Conservation (phyloP, 2,329 filamentous ascomycete species). For the Chrysoporthe cubensis region DNA sequence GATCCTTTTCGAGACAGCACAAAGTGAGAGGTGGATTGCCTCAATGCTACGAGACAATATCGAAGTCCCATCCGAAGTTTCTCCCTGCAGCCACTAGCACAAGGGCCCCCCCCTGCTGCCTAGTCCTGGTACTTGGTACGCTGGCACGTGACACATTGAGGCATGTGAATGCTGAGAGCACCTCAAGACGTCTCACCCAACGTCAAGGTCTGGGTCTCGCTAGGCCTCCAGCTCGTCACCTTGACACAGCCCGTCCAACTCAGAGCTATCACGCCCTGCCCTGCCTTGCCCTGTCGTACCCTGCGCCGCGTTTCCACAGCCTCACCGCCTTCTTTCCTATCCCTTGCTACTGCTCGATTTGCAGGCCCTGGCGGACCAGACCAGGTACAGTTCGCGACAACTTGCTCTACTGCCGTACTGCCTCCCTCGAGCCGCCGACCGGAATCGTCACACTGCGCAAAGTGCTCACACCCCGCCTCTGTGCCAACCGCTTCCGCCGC, state of each 20-base stretch:
- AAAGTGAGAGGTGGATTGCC: too few species aligned
- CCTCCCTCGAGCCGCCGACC: neutral
- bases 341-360: too few species aligned
- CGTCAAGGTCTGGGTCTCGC: neutral
- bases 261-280: neutral
- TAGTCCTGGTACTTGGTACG: neutral
- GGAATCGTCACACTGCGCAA: neutral
- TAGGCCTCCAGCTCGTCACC: neutral
- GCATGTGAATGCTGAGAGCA: neutral
- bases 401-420: neutral
- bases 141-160: neutral
- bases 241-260: neutral
- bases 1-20: too few species aligned
- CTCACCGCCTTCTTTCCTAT: too few species aligned
- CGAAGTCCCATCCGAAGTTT: too few species aligned
- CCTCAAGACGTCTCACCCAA: neutral
- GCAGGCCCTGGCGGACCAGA: neutral
- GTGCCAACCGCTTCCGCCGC: too few species aligned
- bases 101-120: too few species aligned
- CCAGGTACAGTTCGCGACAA: neutral
- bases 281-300: too few species aligned
- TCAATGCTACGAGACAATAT: too few species aligned
- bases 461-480: neutral
- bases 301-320: too few species aligned
- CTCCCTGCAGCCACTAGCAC: too few species aligned